Evolutionary conservation across 371 early-diverging fungal genomes (phyloP), one percentile per base, ranked within the genome.

Genomic region (Paraphysoderma sedebokerense): DNA sequence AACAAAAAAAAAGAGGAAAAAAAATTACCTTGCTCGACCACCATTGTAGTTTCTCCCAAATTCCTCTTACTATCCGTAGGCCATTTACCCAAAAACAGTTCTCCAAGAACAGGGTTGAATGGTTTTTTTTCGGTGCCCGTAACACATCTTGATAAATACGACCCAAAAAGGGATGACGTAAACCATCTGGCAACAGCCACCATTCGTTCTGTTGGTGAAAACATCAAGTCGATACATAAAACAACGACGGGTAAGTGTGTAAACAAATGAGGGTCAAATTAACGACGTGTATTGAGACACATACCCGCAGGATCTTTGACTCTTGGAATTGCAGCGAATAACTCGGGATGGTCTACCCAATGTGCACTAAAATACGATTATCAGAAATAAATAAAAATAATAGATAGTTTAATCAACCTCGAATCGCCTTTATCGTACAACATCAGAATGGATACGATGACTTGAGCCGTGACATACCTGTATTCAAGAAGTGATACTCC

Each of bases 71-170:
- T 23, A 7, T 26, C 66, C 17, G 67, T 61, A 46, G 71, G 64
- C 83, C 82, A 83, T 22, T 65, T 51, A 24, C 77, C 77, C 40
- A 71, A 56, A 57, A 81, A 84, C 56, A 81, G 80, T 50, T 85
- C 86, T 44, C 86, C 86, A 1, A 85, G 66, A 34, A 85, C 81
- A n/a, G 86, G 86, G 52, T 85, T 85, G 52, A 76, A 85, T 3
- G 86, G 86, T 53, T 85, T 85, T 70, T 84, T 85, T 53, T 85
- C 86, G 53, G 59, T 62, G 28, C 67, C 67, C 9, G 54, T 65
- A 20, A 82, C 80, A 5, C 72, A 70, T 46, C 81, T 72, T 56
- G 68, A 67, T 38, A 72, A 67, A 55, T 74, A 81, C 19, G 73
- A 72, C 13, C 85, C 83, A 45, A 80, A 80, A 34, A 82, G 65